A percentile compares a stretch with the other conserved stretches of the same genome.
These are phyloP conservation scores for Metarhizium humberi DNA, from an alignment of 2,329 filamentous ascomycete genomes.

Conservation along the genomic window DNA sequence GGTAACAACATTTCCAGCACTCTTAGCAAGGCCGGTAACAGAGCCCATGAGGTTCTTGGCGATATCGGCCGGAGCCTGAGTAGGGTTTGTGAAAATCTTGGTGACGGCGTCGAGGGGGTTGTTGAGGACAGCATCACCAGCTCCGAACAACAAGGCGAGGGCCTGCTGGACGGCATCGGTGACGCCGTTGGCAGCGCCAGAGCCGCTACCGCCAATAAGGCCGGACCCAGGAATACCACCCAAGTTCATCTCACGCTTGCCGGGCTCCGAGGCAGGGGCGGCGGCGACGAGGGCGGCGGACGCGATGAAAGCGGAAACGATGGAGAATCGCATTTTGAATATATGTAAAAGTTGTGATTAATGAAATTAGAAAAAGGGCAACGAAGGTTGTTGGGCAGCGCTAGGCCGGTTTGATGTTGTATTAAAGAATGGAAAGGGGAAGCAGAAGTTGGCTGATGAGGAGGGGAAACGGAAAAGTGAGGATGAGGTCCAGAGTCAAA, in stretches of 20 bases:
- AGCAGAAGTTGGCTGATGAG: background rate
- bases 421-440: background rate
- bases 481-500: background rate
- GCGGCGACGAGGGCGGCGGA: slow-evolving; percentile 2
- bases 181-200: slow-evolving; percentile 6
- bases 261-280: background rate
- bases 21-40: background rate
- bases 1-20: background rate
- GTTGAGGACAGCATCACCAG: slow-evolving; percentile 9
- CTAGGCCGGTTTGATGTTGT: background rate
- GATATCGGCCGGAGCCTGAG: background rate
- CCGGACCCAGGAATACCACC: background rate
- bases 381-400: background rate
- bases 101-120: slow-evolving; percentile 6
- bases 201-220: background rate
- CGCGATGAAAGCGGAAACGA: slow-evolving; percentile 2
- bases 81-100: background rate
- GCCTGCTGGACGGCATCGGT: slow-evolving; percentile 4
- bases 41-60: background rate
- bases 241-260: slow-evolving; percentile 4
- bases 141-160: slow-evolving; percentile 9
- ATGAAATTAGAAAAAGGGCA: background rate
- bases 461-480: background rate
- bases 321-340: slow-evolving; percentile 1
- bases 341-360: background rate